phyloP scores from a whole-genome alignment of 805 yeast species.

The Teunomyces gatunensis region DNA sequence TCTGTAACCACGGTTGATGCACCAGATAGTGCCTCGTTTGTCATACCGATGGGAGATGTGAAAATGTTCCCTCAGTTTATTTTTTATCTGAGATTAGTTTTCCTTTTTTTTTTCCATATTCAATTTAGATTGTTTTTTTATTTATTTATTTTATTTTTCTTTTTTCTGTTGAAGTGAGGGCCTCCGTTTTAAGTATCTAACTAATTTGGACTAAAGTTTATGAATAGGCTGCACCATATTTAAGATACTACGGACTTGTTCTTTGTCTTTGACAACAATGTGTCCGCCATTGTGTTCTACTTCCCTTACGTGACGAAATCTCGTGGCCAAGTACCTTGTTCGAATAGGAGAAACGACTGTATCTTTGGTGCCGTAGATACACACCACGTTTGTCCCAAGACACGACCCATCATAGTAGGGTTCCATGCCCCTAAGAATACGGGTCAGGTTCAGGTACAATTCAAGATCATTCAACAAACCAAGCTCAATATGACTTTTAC shows the following conservation, averaged over 20 bases:
- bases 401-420: background rate
- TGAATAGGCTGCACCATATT: background rate
- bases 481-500: conserved; percentile 10
- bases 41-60: background rate
- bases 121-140: too few relatives aligned
- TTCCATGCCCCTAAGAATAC: background rate
- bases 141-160: background rate
- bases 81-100: too few relatives aligned
- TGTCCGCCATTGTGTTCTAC: conserved; percentile 39
- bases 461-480: conserved; percentile 20
- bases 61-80: too few relatives aligned
- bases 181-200: background rate
- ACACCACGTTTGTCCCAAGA: conserved; percentile 23
- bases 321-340: conserved; percentile 20
- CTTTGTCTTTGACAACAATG: conserved; percentile 26
- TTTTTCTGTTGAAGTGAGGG: background rate
- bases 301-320: conserved; percentile 15
- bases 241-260: background rate
- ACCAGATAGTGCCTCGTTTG: background rate
- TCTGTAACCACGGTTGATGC: background rate
- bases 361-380: conserved; percentile 32
- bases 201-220: background rate
- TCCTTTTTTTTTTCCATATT: too few relatives aligned
- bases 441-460: conserved; percentile 14
- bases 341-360: conserved; percentile 32